These are phyloP conservation scores for Capsicum pubescens DNA, from an alignment of 257 asterid species.

Conservation along the genomic window DNA sequence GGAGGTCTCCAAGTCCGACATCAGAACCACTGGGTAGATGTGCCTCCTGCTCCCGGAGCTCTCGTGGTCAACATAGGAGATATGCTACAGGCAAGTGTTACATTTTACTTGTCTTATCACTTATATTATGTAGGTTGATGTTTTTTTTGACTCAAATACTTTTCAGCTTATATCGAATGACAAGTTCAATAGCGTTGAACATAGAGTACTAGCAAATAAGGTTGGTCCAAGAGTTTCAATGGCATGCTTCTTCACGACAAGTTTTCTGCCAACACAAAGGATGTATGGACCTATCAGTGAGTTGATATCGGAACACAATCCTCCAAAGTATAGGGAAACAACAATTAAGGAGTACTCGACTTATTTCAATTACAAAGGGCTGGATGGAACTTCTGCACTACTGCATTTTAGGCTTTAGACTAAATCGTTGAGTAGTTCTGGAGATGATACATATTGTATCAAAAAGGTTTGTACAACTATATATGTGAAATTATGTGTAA, in stretches of 20 bases:
- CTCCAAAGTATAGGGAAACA: conserved; percentile 40
- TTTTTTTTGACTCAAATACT: not conserved
- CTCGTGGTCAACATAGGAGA: not conserved
- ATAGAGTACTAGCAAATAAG: conserved; percentile 38
- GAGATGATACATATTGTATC: not conserved
- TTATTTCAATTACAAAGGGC: conserved; percentile 26
- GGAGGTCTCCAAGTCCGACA: conserved; percentile 27
- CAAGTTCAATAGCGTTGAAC: conserved; percentile 37
- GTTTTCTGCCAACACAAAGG: conserved; percentile 30
- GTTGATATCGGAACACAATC: conserved; percentile 23
- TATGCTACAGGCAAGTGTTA: conserved; percentile 7
- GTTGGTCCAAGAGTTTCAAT: conserved; percentile 36
- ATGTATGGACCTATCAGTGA: conserved; percentile 35
- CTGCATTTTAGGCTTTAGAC: conserved; percentile 32
- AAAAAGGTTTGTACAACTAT: not conserved
- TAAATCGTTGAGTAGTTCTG: not conserved
- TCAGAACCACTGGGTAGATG: conserved; percentile 27
- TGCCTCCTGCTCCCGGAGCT: conserved; percentile 15
- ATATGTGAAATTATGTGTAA: not conserved
- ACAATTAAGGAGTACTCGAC: conserved; percentile 27
- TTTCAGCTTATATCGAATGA: conserved; percentile 42
- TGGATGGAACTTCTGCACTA: conserved; percentile 38
- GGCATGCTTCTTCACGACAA: conserved; percentile 41
- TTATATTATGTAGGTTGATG: not conserved
- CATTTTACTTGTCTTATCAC: not conserved